Conservation (phyloP, 2,329 filamentous ascomycete species). For the Aspergillus oerlinghausenensis region DNA sequence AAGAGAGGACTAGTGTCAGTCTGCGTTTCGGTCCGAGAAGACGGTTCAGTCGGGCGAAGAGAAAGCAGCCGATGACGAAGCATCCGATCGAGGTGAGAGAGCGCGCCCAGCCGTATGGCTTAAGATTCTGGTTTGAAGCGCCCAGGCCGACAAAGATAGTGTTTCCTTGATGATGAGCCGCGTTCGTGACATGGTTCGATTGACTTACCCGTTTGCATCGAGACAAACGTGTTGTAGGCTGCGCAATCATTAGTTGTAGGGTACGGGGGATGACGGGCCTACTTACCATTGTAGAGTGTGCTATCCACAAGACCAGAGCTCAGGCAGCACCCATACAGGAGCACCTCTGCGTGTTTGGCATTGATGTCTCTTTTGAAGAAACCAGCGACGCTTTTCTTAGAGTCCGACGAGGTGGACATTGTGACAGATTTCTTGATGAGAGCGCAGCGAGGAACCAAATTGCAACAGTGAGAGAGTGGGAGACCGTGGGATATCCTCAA, state of each 20-base stretch:
- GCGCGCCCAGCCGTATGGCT: slow-evolving; percentile 41
- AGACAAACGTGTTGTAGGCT: slow-evolving; percentile 44
- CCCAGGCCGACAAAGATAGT: slow-evolving; percentile 43
- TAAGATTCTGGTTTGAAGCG: slow-evolving; percentile 37
- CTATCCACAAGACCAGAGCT: slow-evolving; percentile 26
- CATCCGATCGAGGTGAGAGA: slow-evolving; percentile 43
- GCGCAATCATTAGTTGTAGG: background rate
- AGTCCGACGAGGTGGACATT: slow-evolving; percentile 2
- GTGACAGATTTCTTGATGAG: too few relatives aligned
- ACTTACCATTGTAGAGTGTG: slow-evolving; percentile 27
- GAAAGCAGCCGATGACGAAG: slow-evolving; percentile 39
- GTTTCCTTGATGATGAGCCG: slow-evolving; percentile 26
- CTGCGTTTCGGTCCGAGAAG: slow-evolving; percentile 19
- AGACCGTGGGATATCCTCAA: background rate
- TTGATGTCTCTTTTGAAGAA: slow-evolving; percentile 19
- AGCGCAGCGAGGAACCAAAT: background rate
- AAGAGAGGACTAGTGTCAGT: slow-evolving; percentile 23
- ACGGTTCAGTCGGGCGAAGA: slow-evolving; percentile 36
- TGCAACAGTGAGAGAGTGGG: background rate
- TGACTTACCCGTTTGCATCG: slow-evolving; percentile 32
- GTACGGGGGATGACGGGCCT: background rate
- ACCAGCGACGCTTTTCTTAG: slow-evolving; percentile 3
- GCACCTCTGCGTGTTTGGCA: slow-evolving; percentile 19
- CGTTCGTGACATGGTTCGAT: background rate
- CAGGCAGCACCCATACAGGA: slow-evolving; percentile 25